phyloP scores from a whole-genome alignment of 2,329 filamentous ascomycete species.

The Penicillium sp. region DNA sequence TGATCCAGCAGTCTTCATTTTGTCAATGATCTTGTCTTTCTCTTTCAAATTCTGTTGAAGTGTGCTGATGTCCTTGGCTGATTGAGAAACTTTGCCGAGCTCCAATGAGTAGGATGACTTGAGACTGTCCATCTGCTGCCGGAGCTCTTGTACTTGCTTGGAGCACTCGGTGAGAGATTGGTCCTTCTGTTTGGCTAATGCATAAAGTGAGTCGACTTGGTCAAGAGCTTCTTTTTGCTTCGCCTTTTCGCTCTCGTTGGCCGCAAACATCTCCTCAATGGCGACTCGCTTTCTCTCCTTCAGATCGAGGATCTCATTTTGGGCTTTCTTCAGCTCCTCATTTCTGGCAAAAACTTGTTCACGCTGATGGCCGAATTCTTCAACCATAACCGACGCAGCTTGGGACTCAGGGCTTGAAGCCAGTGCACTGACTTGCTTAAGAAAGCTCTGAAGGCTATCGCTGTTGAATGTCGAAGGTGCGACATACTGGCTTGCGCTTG shows the following conservation, averaged over 20 bases:
- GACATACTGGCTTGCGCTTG: not conserved
- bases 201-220: not conserved
- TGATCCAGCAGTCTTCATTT: constrained; percentile 12
- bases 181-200: not conserved
- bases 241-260: not conserved
- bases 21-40: constrained; percentile 14
- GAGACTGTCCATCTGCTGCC: not conserved
- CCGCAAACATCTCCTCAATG: not conserved
- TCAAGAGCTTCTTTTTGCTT: constrained; percentile 2
- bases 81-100: constrained; percentile 6
- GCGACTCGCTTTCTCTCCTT: constrained; percentile 3
- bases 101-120: constrained; percentile 2
- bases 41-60: constrained; percentile 10
- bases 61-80: constrained; percentile 11
- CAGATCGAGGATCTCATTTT: not conserved
- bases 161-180: not conserved
- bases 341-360: not conserved
- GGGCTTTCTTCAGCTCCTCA: constrained; percentile 1
- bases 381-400: not conserved
- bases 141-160: not conserved
- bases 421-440: constrained; percentile 1
- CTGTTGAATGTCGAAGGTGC: not conserved
- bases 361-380: not conserved
- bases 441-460: not conserved
- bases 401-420: constrained; percentile 1